A percentile compares a stretch with the other conserved stretches of the same genome.
Conservation (phyloP, 208 protist species). For the Wallacemonas sp. region DNA sequence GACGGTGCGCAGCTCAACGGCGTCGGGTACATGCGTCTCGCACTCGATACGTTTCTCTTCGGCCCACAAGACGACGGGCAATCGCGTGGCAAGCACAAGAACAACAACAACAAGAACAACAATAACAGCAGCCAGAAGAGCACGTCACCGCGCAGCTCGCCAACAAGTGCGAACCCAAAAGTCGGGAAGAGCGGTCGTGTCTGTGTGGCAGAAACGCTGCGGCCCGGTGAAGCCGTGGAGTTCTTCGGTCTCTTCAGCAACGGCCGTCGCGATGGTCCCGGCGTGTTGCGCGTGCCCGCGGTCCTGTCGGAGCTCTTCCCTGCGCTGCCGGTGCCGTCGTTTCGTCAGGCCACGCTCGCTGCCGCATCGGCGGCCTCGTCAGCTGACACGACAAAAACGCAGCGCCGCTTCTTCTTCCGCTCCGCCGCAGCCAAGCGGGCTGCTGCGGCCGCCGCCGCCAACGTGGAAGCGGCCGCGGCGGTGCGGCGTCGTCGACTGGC, state of each 20-base stretch:
- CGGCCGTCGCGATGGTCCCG: constrained; percentile 66
- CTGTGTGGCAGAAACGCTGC: not conserved
- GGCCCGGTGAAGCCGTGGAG: constrained; percentile 38
- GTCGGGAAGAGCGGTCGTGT: not conserved
- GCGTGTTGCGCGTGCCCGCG: constrained; percentile 60
- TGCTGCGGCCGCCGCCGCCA: not conserved
- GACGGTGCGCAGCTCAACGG: constrained; percentile 68
- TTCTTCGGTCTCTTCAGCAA: constrained; percentile 82
- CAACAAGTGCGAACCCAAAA: not conserved
- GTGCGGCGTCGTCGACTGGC: not conserved
- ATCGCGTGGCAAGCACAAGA: not conserved
- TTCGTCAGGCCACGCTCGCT: not conserved
- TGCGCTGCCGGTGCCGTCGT: constrained; percentile 6
- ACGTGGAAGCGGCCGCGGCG: not conserved
- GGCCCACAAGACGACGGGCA: not conserved
- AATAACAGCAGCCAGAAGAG: not conserved
- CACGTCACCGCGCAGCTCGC: constrained; percentile 4
- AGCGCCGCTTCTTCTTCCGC: constrained; percentile 4
- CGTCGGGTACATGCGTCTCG: constrained; percentile 54
- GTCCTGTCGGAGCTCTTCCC: constrained; percentile 18
- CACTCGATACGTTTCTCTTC: constrained; percentile 43
- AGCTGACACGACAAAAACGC: not conserved
- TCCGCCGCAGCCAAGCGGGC: not conserved
- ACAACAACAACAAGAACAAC: not conserved
- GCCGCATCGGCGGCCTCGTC: not conserved